Percentiles rank a stretch among this genome's conserved stretches.
phyloP scores from a whole-genome alignment of 495 filamentous ascomycete species.

The Penicillium silybi region DNA sequence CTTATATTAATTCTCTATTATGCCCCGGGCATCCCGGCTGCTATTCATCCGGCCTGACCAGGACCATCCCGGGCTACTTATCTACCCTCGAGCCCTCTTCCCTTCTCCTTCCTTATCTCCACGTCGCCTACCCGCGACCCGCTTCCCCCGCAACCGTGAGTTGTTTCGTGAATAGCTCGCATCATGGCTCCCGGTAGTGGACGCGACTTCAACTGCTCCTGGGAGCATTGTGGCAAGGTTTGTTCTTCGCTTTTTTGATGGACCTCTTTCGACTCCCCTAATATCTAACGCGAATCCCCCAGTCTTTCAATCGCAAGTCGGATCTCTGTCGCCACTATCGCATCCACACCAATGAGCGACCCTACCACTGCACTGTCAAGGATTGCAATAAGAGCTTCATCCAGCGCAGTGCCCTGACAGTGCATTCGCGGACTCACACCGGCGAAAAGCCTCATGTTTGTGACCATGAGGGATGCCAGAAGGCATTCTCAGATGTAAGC shows the following conservation, averaged over 20 bases:
- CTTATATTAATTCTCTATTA: conserved; percentile 15
- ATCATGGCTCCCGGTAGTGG: conserved; percentile 43
- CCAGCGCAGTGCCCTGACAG: conserved; percentile 81
- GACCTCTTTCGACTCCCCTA: background rate
- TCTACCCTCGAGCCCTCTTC: background rate
- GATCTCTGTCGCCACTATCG: conserved; percentile 84
- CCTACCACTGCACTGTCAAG: conserved; percentile 65
- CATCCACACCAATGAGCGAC: conserved; percentile 87
- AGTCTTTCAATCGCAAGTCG: conserved; percentile 94
- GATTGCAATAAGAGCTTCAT: conserved; percentile 88
- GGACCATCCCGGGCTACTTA: conserved; percentile 13
- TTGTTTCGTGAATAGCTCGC: conserved; percentile 1
- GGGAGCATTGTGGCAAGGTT: conserved; percentile 48
- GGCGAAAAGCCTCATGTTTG: conserved; percentile 88
- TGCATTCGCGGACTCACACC: conserved; percentile 83
- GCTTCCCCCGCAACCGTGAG: conserved; percentile 16
- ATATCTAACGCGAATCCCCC: conserved; percentile 3
- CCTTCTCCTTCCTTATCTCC: conserved; percentile 8
- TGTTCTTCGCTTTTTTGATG: conserved; percentile 1
- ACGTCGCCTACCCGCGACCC: conserved; percentile 15
- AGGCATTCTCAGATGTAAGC: conserved; percentile 83
- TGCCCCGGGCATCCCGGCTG: conserved; percentile 19
- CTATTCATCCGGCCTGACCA: conserved; percentile 20
- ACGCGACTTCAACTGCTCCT: conserved; percentile 47
- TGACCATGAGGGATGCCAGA: conserved; percentile 72